Evolutionary conservation across 2,329 filamentous ascomycete genomes (phyloP).

Genomic region (Malbranchea zuffiana): DNA sequence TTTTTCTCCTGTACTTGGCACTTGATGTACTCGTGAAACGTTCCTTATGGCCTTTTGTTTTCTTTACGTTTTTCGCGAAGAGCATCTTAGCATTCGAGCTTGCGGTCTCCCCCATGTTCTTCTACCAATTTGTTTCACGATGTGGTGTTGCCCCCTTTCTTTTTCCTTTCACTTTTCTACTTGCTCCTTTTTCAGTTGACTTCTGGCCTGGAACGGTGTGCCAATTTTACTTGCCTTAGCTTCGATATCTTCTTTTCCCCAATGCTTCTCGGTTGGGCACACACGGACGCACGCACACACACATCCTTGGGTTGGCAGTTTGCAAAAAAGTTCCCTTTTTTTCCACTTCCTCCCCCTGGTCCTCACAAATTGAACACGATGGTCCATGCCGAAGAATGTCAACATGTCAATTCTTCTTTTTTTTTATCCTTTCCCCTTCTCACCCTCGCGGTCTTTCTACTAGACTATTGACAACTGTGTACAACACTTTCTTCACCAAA

Average conservation of each 20-base stretch:
- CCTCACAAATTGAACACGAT: no score
- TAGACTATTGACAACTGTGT: no score
- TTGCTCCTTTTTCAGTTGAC: constrained; percentile 4
- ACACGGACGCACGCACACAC: no score
- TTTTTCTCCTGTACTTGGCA: constrained; percentile 32
- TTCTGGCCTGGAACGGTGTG: constrained; percentile 5
- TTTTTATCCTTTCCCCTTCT: no score
- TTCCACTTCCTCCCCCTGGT: constrained; percentile 16
- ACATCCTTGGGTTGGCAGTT: constrained; percentile 34
- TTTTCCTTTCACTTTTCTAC: constrained; percentile 7
- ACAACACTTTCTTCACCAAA: no score
- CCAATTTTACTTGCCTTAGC: constrained; percentile 5
- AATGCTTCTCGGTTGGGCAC: constrained; percentile 25
- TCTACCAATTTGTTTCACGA: no score
- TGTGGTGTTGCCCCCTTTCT: constrained; percentile 12
- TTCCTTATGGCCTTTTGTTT: constrained; percentile 12
- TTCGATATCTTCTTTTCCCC: constrained; percentile 6
- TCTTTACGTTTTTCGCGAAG: no score
- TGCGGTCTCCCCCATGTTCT: no score
- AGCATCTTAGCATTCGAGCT: no score
- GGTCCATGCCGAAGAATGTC: no score
- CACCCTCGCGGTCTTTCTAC: no score
- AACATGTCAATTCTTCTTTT: no score
- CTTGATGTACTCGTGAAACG: constrained; percentile 24
- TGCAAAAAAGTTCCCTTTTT: constrained; percentile 35